phyloP scores from a whole-genome alignment of 2,329 filamentous ascomycete genomes.

The Cytospora piceae region DNA sequence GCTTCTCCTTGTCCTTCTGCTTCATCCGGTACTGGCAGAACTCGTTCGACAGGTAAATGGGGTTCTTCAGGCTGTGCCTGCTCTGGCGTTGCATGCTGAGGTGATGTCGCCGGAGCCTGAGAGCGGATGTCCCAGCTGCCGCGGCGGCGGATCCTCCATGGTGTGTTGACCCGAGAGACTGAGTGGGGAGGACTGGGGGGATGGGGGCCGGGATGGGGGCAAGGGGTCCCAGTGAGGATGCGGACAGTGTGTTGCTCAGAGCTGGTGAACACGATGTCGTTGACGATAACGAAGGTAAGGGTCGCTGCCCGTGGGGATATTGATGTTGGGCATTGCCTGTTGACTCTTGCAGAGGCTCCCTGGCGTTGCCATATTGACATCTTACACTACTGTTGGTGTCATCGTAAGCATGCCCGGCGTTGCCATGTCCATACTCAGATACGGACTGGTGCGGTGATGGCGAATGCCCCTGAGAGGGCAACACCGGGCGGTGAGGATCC shows the following conservation, averaged over 20 bases:
- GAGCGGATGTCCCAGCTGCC: constrained; percentile 21
- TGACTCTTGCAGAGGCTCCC: constrained; percentile 56
- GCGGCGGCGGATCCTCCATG: constrained; percentile 5
- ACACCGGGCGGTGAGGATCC: constrained; percentile 50
- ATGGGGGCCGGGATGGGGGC: constrained; percentile 46
- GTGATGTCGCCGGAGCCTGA: constrained; percentile 39
- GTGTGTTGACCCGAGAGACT: constrained; percentile 52
- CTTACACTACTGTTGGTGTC: neutral
- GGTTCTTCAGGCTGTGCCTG: constrained; percentile 52
- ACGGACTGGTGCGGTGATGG: constrained; percentile 37
- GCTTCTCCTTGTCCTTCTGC: constrained; percentile 66
- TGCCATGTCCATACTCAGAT: constrained; percentile 19
- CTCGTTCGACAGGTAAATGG: constrained; percentile 63
- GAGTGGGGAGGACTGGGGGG: constrained; percentile 53
- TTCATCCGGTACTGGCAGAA: constrained; percentile 69
- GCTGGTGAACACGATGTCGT: constrained; percentile 28
- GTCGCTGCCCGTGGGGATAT: constrained; percentile 26
- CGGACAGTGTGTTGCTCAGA: constrained; percentile 13
- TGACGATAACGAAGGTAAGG: constrained; percentile 23
- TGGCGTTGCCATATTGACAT: constrained; percentile 27
- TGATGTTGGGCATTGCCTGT: constrained; percentile 55
- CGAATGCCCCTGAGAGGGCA: constrained; percentile 57
- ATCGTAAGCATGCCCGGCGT: constrained; percentile 13
- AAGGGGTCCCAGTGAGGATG: constrained; percentile 31
- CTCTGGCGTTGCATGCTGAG: constrained; percentile 38